Evolutionary conservation across 495 filamentous ascomycete species (phyloP).

Genomic region (Penicillium cinerascens): DNA sequence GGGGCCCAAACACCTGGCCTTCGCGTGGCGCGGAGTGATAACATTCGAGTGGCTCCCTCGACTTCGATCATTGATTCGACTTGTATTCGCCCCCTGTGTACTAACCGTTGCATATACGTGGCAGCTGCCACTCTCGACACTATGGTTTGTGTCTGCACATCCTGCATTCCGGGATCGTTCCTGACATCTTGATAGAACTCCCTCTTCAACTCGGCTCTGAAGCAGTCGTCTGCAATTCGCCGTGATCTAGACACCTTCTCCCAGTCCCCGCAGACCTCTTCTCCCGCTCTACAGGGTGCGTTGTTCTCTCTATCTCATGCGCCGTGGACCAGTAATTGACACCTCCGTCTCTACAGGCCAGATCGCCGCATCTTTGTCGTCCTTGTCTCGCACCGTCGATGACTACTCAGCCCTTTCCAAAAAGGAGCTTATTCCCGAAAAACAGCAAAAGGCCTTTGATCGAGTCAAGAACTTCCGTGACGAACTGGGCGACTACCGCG

Average conservation of each 20-base stretch:
- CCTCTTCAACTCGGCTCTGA: conserved; percentile 91
- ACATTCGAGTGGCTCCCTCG: background rate
- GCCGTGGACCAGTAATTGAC: background rate
- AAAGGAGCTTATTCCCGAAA: conserved; percentile 79
- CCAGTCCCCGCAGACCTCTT: conserved; percentile 56
- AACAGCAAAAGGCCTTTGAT: conserved; percentile 86
- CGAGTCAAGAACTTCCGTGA: conserved; percentile 79
- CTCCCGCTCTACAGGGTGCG: conserved; percentile 62
- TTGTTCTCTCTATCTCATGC: background rate
- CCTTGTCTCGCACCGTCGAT: conserved; percentile 87
- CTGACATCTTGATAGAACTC: conserved; percentile 58
- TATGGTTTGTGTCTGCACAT: conserved; percentile 12
- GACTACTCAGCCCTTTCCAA: conserved; percentile 84
- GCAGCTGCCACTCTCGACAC: conserved; percentile 9
- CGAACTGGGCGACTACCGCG: conserved; percentile 75
- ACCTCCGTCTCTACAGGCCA: conserved; percentile 47
- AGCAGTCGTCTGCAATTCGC: conserved; percentile 84
- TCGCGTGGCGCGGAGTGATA: background rate
- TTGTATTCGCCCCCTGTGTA: background rate
- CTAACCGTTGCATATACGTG: background rate
- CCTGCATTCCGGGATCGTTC: background rate
- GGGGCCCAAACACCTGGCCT: conserved; percentile 35
- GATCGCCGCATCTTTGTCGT: conserved; percentile 81
- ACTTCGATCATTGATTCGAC: background rate
- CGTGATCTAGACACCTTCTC: conserved; percentile 75